These are phyloP conservation scores for Fusarium azukiicola DNA, from an alignment of 2,329 filamentous ascomycete species.

Conservation along the genomic window DNA sequence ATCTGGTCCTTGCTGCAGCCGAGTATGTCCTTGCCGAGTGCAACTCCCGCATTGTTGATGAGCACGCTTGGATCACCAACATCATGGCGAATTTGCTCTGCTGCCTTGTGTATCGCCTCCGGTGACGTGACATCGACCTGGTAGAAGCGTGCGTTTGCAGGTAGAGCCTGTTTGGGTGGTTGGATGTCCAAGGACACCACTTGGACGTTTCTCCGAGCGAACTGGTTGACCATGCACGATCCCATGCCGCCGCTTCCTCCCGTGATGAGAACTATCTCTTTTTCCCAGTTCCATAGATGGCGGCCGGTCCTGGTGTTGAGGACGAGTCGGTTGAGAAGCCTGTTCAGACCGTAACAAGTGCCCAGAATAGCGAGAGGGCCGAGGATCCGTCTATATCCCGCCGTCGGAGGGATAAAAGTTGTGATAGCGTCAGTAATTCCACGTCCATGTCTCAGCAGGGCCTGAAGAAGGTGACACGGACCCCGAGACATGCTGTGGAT, in stretches of 20 bases:
- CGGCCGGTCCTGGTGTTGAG: not conserved
- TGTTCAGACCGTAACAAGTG: not conserved
- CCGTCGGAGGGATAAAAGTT: not conserved
- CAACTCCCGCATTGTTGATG: constrained; percentile 42
- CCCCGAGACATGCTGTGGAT: not conserved
- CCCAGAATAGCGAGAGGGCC: not conserved
- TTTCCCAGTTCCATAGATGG: constrained; percentile 26
- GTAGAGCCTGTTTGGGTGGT: constrained; percentile 11
- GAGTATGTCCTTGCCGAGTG: constrained; percentile 17
- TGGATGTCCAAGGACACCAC: constrained; percentile 32
- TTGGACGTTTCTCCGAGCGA: constrained; percentile 22
- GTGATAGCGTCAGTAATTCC: not conserved
- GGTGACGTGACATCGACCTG: constrained; percentile 34
- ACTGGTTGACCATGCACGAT: constrained; percentile 54
- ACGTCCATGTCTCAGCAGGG: not conserved
- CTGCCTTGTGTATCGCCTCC: constrained; percentile 20
- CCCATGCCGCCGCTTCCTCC: constrained; percentile 60
- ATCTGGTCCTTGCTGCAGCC: constrained; percentile 14
- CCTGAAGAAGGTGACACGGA: not conserved
- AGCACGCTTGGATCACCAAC: constrained; percentile 40
- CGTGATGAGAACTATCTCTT: constrained; percentile 34
- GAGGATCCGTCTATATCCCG: not conserved
- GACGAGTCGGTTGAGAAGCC: not conserved
- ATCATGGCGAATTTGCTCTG: constrained; percentile 28
- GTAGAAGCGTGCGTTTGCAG: constrained; percentile 23